phyloP scores from a whole-genome alignment of 495 filamentous ascomycete species.

The Glutinoglossum americanum region DNA sequence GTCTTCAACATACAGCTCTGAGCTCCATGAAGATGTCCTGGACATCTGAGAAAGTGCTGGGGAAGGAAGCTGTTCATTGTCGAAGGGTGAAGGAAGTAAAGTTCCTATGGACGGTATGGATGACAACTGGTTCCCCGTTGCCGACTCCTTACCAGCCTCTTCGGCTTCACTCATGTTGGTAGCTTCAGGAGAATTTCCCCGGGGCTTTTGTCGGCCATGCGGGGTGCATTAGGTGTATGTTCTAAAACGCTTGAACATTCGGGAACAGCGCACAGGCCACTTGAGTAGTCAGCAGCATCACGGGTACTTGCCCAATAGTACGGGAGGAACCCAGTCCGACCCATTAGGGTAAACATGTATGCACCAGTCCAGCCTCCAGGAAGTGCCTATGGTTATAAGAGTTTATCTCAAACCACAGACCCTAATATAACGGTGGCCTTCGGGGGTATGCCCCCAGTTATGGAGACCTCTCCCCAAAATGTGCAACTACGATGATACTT shows the following conservation, averaged over 20 bases:
- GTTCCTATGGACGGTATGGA: not conserved
- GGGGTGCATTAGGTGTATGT: not conserved
- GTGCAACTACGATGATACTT: too few relatives aligned
- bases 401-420: too few relatives aligned
- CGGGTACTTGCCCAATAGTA: not conserved
- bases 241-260: too few relatives aligned
- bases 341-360: too few relatives aligned
- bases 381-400: too few relatives aligned
- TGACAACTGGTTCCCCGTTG: not conserved
- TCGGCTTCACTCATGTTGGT: not conserved
- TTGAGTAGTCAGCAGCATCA: not conserved
- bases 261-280: not conserved
- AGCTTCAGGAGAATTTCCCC: not conserved
- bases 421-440: too few relatives aligned
- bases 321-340: not conserved
- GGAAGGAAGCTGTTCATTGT: conserved; percentile 4
- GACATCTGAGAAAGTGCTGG: not conserved
- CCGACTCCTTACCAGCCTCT: not conserved
- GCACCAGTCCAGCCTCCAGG: too few relatives aligned
- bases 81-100: not conserved
- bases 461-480: too few relatives aligned
- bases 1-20: not conserved
- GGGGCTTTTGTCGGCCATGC: not conserved
- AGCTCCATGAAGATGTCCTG: not conserved
- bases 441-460: too few relatives aligned